These are phyloP conservation scores for Hericium erinaceus DNA, from an alignment of 768 basidiomycete species.

Conservation along the genomic window DNA sequence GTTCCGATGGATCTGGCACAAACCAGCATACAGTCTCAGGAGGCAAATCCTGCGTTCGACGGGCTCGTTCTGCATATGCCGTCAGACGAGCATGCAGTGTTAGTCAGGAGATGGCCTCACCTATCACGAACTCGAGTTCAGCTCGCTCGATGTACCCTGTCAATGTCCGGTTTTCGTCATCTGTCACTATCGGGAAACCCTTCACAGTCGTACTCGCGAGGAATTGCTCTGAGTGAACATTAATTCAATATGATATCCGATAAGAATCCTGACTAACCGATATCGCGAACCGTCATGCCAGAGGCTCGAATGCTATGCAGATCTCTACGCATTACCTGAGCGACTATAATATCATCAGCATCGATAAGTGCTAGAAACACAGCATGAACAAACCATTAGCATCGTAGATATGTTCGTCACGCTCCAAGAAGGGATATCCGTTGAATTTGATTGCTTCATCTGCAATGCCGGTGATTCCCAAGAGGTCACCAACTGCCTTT, in stretches of 20 bases:
- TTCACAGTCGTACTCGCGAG: conserved; percentile 70
- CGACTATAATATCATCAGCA: conserved; percentile 39
- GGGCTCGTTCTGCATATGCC: conserved; percentile 54
- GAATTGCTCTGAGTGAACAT: conserved; percentile 43
- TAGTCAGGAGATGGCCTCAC: conserved; percentile 30
- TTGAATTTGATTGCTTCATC: conserved; percentile 97
- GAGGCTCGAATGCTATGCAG: conserved; percentile 62
- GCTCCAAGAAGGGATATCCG: conserved; percentile 94
- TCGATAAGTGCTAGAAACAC: not conserved
- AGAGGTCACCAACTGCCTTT: conserved; percentile 91
- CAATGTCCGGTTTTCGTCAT: conserved; percentile 49
- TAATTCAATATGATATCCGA: not conserved
- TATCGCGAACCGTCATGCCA: conserved; percentile 67
- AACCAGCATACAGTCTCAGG: conserved; percentile 70
- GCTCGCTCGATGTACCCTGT: conserved; percentile 84
- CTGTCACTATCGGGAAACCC: conserved; percentile 84
- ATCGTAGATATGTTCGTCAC: conserved; percentile 88
- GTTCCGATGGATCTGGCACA: conserved; percentile 39
- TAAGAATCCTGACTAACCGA: conserved; percentile 48
- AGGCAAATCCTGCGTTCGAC: conserved; percentile 49
- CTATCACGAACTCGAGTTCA: conserved; percentile 79
- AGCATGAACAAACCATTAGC: conserved; percentile 58
- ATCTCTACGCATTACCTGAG: conserved; percentile 83
- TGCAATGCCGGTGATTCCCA: conserved; percentile 90
- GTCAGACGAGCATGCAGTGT: not conserved